phyloP scores from a whole-genome alignment of 192 early-diverging fungal genomes.

The Podochytrium sp. region DNA sequence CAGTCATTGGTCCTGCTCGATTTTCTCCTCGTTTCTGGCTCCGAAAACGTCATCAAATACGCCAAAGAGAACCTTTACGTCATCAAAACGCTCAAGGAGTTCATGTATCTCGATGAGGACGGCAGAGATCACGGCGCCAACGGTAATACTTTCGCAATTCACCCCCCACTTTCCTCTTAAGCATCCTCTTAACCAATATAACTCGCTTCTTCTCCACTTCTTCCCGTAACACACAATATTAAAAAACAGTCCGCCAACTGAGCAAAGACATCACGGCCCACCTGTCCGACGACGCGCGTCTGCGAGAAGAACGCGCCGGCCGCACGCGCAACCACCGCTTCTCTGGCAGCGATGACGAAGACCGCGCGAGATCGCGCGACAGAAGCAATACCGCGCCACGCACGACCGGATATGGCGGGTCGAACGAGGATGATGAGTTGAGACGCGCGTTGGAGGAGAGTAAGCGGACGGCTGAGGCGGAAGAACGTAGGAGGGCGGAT shows the following conservation, averaged over 20 bases:
- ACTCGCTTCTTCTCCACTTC: too few species aligned
- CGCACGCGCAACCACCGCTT: slow-evolving; percentile 23
- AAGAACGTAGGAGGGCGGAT: slow-evolving; percentile 49
- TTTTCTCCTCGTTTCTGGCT: slow-evolving; percentile 83
- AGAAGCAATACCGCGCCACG: slow-evolving; percentile 35
- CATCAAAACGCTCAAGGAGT: slow-evolving; percentile 96
- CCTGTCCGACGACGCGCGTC: slow-evolving; percentile 74
- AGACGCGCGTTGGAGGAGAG: slow-evolving; percentile 84
- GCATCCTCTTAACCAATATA: not conserved
- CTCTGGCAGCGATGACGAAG: slow-evolving; percentile 59
- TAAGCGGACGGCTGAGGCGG: slow-evolving; percentile 65
- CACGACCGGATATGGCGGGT: slow-evolving; percentile 27
- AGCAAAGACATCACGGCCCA: slow-evolving; percentile 87
- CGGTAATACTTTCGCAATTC: slow-evolving; percentile 49
- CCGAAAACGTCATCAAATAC: slow-evolving; percentile 85
- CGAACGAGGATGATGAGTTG: slow-evolving; percentile 75
- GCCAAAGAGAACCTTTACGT: slow-evolving; percentile 87
- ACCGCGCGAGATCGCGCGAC: slow-evolving; percentile 54
- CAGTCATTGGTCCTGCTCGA: slow-evolving; percentile 75
- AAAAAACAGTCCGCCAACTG: slow-evolving; percentile 81
- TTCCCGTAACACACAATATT: not conserved
- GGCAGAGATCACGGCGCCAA: slow-evolving; percentile 90
- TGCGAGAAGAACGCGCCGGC: slow-evolving; percentile 76
- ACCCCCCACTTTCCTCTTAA: not conserved
- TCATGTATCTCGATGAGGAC: slow-evolving; percentile 92